phyloP scores from a whole-genome alignment of 2,329 filamentous ascomycete species.

The Penicillium aurantiogriseum region DNA sequence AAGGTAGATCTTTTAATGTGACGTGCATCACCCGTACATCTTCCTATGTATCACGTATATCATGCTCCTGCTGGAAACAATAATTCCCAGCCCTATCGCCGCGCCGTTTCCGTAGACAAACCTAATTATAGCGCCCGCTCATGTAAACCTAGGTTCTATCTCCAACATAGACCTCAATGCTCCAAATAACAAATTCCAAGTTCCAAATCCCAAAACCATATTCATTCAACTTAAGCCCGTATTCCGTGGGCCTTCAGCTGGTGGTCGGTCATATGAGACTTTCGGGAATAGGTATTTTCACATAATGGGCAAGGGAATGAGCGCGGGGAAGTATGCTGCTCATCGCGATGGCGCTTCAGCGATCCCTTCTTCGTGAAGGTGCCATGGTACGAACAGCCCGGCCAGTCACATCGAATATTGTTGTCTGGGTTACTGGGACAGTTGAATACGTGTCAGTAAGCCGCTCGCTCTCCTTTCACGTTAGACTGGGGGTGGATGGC shows the following conservation, averaged over 20 bases:
- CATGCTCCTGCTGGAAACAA: background rate
- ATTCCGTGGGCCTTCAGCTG: background rate
- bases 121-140: background rate
- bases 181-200: background rate
- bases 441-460: background rate
- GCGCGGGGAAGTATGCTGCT: background rate
- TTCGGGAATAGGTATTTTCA: background rate
- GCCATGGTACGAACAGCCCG: background rate
- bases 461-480: background rate
- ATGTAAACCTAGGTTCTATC: background rate
- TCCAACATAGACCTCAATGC: background rate
- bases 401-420: background rate
- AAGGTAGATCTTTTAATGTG: background rate
- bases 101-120: background rate
- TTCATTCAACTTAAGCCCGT: background rate
- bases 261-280: background rate
- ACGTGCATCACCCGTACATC: background rate
- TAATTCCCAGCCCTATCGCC: background rate
- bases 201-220: background rate
- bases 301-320: background rate
- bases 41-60: background rate
- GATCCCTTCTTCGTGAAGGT: background rate
- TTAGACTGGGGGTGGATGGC: background rate
- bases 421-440: background rate
- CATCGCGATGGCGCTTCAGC: background rate